These are phyloP conservation scores for Phyllosticta citribraziliensis DNA, from an alignment of 2,329 filamentous ascomycete genomes.

Conservation along the genomic window DNA sequence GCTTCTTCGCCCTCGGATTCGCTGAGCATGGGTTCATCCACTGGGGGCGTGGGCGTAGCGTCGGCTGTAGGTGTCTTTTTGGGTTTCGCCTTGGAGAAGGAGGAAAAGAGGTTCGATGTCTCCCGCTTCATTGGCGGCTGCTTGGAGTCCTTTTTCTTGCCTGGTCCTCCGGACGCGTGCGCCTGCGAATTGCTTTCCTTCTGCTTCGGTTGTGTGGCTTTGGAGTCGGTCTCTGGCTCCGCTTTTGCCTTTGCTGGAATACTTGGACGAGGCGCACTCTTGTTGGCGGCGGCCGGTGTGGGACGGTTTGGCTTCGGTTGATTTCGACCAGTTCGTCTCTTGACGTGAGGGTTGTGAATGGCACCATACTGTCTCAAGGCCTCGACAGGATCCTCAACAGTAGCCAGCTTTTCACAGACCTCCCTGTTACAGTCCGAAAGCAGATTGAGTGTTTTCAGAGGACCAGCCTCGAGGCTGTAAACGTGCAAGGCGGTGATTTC, in stretches of 20 bases:
- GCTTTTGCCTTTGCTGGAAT: conserved; percentile 11
- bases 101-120: conserved; percentile 61
- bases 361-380: conserved; percentile 57
- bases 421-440: conserved; percentile 62
- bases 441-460: conserved; percentile 51
- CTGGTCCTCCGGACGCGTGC: conserved; percentile 14
- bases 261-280: conserved; percentile 16
- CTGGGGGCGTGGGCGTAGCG: conserved; percentile 25
- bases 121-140: conserved; percentile 46
- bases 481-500: conserved; percentile 72
- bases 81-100: conserved; percentile 62
- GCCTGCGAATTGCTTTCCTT: conserved; percentile 25
- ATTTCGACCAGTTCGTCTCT: conserved; percentile 37
- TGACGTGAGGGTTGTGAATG: conserved; percentile 63
- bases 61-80: conserved; percentile 35
- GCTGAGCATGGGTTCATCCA: conserved; percentile 19
- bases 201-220: conserved; percentile 6
- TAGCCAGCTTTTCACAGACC: conserved; percentile 42
- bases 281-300: conserved; percentile 14
- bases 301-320: conserved; percentile 8
- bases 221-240: conserved; percentile 16
- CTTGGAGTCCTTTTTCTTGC: conserved; percentile 30
- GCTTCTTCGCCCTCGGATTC: conserved; percentile 19
- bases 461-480: conserved; percentile 69
- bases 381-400: conserved; percentile 50